Percentiles rank a stretch among this genome's conserved stretches.
These are phyloP conservation scores for Blastobotrys peoriensis DNA, from an alignment of 805 yeast genomes.

Conservation along the genomic window DNA sequence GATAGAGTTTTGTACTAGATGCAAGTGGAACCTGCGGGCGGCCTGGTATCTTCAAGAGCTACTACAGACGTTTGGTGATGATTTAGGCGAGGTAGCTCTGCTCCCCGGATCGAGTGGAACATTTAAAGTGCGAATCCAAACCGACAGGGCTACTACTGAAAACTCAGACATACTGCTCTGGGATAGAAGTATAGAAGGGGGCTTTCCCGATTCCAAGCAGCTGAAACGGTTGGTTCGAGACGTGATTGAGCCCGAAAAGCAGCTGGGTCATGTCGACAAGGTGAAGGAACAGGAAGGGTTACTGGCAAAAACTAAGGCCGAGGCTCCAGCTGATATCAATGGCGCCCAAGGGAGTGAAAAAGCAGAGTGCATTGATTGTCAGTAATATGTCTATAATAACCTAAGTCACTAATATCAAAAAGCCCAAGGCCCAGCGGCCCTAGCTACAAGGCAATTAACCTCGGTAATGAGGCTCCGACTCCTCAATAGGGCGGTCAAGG, in stretches of 20 bases:
- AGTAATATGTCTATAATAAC: no score
- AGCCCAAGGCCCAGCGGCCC: no score
- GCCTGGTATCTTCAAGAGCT: slow-evolving; percentile 84
- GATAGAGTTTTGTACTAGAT: slow-evolving; percentile 71
- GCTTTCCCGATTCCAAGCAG: slow-evolving; percentile 83
- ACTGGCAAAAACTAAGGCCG: neutral
- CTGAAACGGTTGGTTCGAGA: slow-evolving; percentile 64
- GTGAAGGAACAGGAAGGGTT: neutral
- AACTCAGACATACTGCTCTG: slow-evolving; percentile 39
- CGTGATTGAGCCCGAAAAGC: slow-evolving; percentile 45
- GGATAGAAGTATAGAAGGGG: slow-evolving; percentile 59
- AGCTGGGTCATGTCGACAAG: slow-evolving; percentile 61
- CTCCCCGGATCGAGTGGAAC: slow-evolving; percentile 47
- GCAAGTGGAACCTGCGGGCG: slow-evolving; percentile 87
- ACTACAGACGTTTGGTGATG: slow-evolving; percentile 66
- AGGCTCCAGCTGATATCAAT: neutral
- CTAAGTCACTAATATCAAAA: no score
- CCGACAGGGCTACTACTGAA: slow-evolving; percentile 36
- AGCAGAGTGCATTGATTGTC: no score
- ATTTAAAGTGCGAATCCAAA: slow-evolving; percentile 42
- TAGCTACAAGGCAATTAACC: no score
- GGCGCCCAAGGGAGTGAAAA: slow-evolving; percentile 1
- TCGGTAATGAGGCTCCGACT: no score
- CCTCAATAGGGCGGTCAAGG: no score
- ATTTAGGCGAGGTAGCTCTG: slow-evolving; percentile 49